These are phyloP conservation scores for Colletotrichum sp. DNA, from an alignment of 2,329 filamentous ascomycete genomes.

Conservation along the genomic window DNA sequence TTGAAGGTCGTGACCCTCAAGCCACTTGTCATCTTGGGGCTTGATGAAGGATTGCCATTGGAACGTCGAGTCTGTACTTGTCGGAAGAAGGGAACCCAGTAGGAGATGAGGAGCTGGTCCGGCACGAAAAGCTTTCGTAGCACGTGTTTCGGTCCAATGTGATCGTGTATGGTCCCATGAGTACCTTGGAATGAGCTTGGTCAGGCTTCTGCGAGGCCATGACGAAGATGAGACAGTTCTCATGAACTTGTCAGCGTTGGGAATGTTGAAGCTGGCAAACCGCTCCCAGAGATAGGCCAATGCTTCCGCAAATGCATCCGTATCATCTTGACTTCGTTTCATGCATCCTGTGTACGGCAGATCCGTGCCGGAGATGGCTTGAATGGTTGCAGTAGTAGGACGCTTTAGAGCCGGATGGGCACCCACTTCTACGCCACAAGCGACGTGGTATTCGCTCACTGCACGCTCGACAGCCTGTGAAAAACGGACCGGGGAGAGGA, in stretches of 20 bases:
- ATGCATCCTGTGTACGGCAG: slow-evolving; percentile 29
- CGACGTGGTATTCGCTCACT: slow-evolving; percentile 9
- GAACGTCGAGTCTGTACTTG: background rate
- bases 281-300: slow-evolving; percentile 24
- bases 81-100: background rate
- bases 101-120: slow-evolving; percentile 39
- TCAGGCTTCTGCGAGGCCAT: background rate
- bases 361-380: slow-evolving; percentile 26
- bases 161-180: slow-evolving; percentile 41
- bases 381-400: slow-evolving; percentile 29
- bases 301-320: slow-evolving; percentile 22
- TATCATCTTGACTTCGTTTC: slow-evolving; percentile 22
- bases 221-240: background rate
- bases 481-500: slow-evolving; percentile 33
- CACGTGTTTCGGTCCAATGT: slow-evolving; percentile 32
- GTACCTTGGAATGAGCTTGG: slow-evolving; percentile 38
- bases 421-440: slow-evolving; percentile 32
- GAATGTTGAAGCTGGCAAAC: slow-evolving; percentile 12
- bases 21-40: slow-evolving; percentile 36
- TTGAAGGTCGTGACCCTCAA: slow-evolving; percentile 39
- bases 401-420: slow-evolving; percentile 44
- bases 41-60: background rate
- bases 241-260: background rate
- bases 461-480: slow-evolving; percentile 15
- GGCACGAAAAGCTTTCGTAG: background rate